Base-by-base conservation (phyloP, 2,329 filamentous ascomycete genomes). In the Coniochaeta hoffmannii region DNA sequence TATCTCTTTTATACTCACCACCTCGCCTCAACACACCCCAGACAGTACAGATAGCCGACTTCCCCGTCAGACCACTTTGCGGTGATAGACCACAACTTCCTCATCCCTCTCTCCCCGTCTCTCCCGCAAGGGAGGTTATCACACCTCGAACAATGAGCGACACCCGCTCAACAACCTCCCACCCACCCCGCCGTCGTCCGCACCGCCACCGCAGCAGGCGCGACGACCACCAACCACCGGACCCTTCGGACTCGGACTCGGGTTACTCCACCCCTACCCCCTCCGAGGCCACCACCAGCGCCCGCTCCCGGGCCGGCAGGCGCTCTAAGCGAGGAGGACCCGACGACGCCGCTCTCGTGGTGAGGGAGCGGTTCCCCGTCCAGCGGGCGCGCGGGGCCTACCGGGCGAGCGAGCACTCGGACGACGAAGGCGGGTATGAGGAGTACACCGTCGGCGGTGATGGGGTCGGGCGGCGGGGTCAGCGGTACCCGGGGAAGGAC, bases 371-470 rank as follows among this genome's bases (percentile, higher is more conserved):
- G 30, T 12, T 32, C 26, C 31, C 32, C 11, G 28, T 46, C 41
- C 41, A 46, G 11, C 41, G 41, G 12, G 12, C 5, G 7, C 41
- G 28, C 6, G 15, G 26, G 12, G 28, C 49, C 9, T 24, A 22
- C 11, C 26, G 11, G 31, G 28, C 49, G 26, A 51, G 49, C 12
- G 49, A 31, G 28, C 32, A 32, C 49, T 51, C 49, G 28, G 49
- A 46, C 7, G 36, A 41, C 36, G 36, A 50, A n/a, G n/a, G n/a
- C 44, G 49, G 14, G 28, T 26, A 51, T n/a, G 49, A 31, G 3
- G 49, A 51, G 49, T 51, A 51, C 28, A 51, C 31, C 49, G 49
- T 51, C n/a, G 28, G n/a, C 28, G 49, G 49, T 5, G n/a, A 34
- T 11, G 49, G n/a, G 4, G 8, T 19, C 1, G 49, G 49, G 7